Percentiles rank a stretch among this genome's conserved stretches.
Conservation (phyloP, 192 early-diverging fungal genomes). For the Mortierella alpina region DNA sequence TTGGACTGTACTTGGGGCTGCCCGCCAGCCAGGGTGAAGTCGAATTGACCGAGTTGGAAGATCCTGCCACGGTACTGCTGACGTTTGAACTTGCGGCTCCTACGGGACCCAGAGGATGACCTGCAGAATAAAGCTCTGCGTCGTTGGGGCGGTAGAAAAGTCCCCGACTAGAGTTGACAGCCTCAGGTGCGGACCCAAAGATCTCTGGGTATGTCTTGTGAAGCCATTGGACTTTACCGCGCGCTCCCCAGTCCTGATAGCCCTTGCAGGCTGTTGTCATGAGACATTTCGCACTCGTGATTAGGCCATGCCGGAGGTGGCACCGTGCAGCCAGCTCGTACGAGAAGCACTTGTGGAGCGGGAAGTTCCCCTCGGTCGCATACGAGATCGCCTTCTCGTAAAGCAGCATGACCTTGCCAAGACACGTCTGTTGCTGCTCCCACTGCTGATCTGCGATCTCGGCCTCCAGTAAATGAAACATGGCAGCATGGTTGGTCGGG, state of each 20-base stretch:
- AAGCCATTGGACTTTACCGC: slow-evolving; percentile 39
- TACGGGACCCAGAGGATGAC: not conserved
- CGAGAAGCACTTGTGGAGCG: slow-evolving; percentile 20
- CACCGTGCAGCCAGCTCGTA: slow-evolving; percentile 41
- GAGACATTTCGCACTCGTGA: slow-evolving; percentile 37
- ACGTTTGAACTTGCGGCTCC: not conserved
- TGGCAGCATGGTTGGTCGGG: slow-evolving; percentile 49
- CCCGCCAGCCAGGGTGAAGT: slow-evolving; percentile 36
- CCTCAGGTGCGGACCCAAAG: slow-evolving; percentile 23
- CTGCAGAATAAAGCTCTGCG: not conserved
- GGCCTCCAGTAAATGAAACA: slow-evolving; percentile 45
- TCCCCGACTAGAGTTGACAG: slow-evolving; percentile 7
- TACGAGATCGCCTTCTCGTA: slow-evolving; percentile 47
- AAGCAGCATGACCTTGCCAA: slow-evolving; percentile 19
- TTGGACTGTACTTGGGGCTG: slow-evolving; percentile 44
- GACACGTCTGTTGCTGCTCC: not conserved
- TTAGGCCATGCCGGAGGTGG: slow-evolving; percentile 31
- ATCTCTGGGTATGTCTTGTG: slow-evolving; percentile 34
- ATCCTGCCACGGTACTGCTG: not conserved
- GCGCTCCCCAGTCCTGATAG: slow-evolving; percentile 46
- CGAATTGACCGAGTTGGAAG: not conserved
- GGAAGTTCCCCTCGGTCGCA: slow-evolving; percentile 31
- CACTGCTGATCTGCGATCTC: slow-evolving; percentile 42
- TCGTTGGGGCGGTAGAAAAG: slow-evolving; percentile 45
- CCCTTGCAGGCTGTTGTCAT: slow-evolving; percentile 28